These are phyloP conservation scores for Aegilops sharonensis DNA, from an alignment of 176 grass and related monocot species.

Conservation along the genomic window DNA sequence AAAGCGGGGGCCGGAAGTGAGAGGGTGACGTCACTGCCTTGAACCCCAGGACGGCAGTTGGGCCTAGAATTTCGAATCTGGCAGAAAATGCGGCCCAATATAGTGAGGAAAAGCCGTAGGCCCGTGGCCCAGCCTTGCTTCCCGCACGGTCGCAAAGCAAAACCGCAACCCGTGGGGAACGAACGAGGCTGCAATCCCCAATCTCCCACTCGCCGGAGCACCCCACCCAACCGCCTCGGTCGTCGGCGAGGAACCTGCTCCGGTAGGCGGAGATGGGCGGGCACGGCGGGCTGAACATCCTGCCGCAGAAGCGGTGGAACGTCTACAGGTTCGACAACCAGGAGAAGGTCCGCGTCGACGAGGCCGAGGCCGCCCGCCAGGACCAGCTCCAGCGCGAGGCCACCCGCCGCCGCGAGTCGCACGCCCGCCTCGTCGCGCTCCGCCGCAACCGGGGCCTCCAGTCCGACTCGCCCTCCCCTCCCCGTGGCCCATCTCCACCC, in stretches of 20 bases:
- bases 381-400: slow-evolving; percentile 85
- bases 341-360: slow-evolving; percentile 85
- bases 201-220: background rate
- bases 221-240: background rate
- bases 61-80: background rate
- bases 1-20: background rate
- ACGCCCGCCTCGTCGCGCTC: slow-evolving; percentile 63
- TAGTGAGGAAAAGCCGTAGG: background rate
- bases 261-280: slow-evolving; percentile 62
- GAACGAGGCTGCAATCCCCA: background rate
- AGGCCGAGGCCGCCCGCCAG: slow-evolving; percentile 84
- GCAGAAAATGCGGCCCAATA: background rate
- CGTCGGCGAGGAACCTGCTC: background rate
- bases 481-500: background rate
- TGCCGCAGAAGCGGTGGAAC: slow-evolving; percentile 99
- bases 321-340: slow-evolving; percentile 95
- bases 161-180: background rate
- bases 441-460: slow-evolving; percentile 58
- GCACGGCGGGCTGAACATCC: slow-evolving; percentile 89
- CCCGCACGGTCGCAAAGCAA: background rate
- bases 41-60: background rate
- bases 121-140: background rate
- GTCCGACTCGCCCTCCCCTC: background rate
- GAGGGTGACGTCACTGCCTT: slow-evolving; percentile 20
- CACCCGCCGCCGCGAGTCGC: slow-evolving; percentile 67